These are phyloP conservation scores for Xylaria curta DNA, from an alignment of 495 filamentous ascomycete species.

Conservation along the genomic window DNA sequence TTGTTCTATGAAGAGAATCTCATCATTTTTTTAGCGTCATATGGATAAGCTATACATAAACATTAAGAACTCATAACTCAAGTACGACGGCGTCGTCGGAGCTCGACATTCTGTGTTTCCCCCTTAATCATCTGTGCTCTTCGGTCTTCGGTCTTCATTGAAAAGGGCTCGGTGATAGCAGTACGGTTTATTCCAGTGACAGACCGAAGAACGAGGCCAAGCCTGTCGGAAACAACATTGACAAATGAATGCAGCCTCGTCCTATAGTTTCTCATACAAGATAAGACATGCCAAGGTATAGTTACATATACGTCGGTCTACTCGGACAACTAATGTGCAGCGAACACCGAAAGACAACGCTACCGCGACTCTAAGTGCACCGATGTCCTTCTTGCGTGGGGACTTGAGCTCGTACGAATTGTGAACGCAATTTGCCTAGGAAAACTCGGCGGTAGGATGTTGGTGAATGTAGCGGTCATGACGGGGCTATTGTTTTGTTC, in stretches of 20 bases:
- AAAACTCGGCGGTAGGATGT: neutral
- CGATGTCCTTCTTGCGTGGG: neutral
- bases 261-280: too few species aligned
- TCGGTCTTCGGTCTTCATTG: slow-evolving; percentile 5
- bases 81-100: neutral
- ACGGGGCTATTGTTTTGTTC: neutral
- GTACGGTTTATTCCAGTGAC: neutral
- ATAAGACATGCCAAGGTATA: neutral
- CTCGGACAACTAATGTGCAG: slow-evolving; percentile 15
- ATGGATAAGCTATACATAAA: neutral
- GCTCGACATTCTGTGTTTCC: neutral
- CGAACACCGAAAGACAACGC: slow-evolving; percentile 20
- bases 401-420: neutral
- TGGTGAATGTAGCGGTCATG: neutral
- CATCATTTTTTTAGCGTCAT: neutral
- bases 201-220: neutral
- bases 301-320: neutral
- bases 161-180: neutral
- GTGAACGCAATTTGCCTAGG: neutral
- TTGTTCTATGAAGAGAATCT: neutral
- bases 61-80: neutral
- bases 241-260: neutral
- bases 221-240: neutral
- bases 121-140: neutral
- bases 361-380: neutral